These are phyloP conservation scores for Eremomyces bilateralis DNA, from an alignment of 495 filamentous ascomycete genomes.

Conservation along the genomic window DNA sequence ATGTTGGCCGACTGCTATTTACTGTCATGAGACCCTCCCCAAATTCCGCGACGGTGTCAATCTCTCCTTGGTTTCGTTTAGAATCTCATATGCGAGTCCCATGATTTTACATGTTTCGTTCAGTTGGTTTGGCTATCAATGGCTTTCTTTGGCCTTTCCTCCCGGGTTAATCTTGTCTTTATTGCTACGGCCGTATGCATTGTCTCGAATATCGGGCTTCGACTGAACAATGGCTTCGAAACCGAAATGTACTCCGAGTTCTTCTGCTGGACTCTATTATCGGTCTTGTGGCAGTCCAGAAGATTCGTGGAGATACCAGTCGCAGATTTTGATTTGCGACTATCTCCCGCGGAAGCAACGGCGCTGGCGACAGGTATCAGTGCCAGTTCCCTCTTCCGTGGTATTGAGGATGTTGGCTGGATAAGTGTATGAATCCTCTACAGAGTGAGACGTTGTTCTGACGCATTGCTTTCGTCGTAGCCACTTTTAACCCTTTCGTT, in stretches of 20 bases:
- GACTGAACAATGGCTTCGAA: not conserved
- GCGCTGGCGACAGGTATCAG: not conserved
- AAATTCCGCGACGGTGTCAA: too few species aligned
- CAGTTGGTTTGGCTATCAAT: too few species aligned
- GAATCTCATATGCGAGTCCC: too few species aligned
- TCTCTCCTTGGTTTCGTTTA: too few species aligned
- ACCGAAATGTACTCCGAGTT: not conserved
- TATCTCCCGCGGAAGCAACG: not conserved
- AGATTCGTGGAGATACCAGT: not conserved
- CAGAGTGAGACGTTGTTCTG: not conserved
- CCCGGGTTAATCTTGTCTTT: not conserved
- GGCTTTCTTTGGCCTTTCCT: too few species aligned
- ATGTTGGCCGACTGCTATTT: too few species aligned
- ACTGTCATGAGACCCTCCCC: too few species aligned
- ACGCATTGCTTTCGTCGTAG: too few species aligned
- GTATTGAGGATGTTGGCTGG: not conserved
- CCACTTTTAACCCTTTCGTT: too few species aligned
- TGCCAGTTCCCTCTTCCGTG: not conserved
- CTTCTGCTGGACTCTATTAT: not conserved
- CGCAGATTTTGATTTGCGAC: not conserved
- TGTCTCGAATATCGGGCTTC: not conserved
- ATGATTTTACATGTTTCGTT: too few species aligned
- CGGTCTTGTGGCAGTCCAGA: not conserved
- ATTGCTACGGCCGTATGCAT: not conserved
- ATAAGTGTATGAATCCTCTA: not conserved